Evolutionary conservation across 2,329 filamentous ascomycete species (phyloP).

Genomic region (Cercospora sp.): DNA sequence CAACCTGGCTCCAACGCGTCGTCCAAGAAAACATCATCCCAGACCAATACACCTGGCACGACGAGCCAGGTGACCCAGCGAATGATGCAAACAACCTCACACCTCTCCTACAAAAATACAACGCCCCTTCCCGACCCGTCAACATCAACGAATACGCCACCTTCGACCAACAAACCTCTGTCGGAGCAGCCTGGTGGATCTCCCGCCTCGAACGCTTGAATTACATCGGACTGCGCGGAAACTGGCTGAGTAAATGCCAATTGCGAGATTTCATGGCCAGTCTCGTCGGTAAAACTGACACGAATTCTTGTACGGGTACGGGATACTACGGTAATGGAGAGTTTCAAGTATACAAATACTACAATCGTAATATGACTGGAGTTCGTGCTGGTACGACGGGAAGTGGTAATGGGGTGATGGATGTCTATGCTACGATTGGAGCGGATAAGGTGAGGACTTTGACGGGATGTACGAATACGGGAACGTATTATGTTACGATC

Average conservation of each 20-base stretch:
- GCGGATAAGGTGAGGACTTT: conserved; percentile 40
- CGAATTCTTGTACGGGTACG: conserved; percentile 26
- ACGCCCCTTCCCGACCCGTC: conserved; percentile 31
- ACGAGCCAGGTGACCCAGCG: conserved; percentile 35
- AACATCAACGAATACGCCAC: conserved; percentile 55
- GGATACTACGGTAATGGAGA: conserved; percentile 47
- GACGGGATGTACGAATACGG: conserved; percentile 37
- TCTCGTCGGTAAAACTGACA: conserved; percentile 42
- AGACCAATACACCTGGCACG: conserved; percentile 50
- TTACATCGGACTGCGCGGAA: conserved; percentile 47
- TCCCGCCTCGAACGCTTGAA: conserved; percentile 50
- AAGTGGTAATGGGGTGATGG: conserved; percentile 41
- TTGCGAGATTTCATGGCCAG: conserved; percentile 51
- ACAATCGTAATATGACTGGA: conserved; percentile 49
- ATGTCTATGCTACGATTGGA: conserved; percentile 44
- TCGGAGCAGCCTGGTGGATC: conserved; percentile 50
- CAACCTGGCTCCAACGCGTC: conserved; percentile 41
- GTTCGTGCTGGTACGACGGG: conserved; percentile 42
- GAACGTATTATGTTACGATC: conserved; percentile 42
- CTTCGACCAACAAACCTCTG: conserved; percentile 46
- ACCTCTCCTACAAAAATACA: conserved; percentile 12
- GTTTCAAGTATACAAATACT: conserved; percentile 53
- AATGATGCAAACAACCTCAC: conserved; percentile 5
- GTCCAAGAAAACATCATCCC: conserved; percentile 44
- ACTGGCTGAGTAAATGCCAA: conserved; percentile 46